Conservation (phyloP, 768 basidiomycete species). For the Auriscalpium microsporum region DNA sequence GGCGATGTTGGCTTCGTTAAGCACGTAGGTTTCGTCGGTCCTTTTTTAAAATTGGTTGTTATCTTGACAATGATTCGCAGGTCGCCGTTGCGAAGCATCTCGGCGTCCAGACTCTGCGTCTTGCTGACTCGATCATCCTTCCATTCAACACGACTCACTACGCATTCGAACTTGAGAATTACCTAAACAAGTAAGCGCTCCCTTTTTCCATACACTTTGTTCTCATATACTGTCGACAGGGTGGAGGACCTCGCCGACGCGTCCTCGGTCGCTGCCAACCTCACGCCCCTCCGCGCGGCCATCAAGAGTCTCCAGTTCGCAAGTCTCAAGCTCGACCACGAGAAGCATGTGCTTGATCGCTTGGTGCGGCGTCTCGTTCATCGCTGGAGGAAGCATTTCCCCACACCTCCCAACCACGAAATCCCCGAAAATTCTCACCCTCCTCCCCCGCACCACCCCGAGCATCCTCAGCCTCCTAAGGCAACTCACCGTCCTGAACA, state of each 20-base stretch:
- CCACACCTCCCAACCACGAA: not conserved
- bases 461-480: not conserved
- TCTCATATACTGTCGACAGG: slow-evolving; percentile 19
- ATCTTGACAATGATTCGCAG: slow-evolving; percentile 16
- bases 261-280: not conserved
- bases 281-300: slow-evolving; percentile 14
- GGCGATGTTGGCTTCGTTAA: slow-evolving; percentile 56
- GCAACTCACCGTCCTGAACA: not conserved
- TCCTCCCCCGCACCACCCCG: not conserved
- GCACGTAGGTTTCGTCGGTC: slow-evolving; percentile 30
- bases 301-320: slow-evolving; percentile 14
- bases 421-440: not conserved
- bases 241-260: slow-evolving; percentile 33
- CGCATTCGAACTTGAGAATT: slow-evolving; percentile 42
- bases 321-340: slow-evolving; percentile 10
- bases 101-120: slow-evolving; percentile 45
- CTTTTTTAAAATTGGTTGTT: too few species aligned
- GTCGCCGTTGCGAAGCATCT: slow-evolving; percentile 52
- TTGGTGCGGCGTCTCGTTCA: too few species aligned
- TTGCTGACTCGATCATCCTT: slow-evolving; percentile 47
- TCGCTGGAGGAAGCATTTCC: not conserved
- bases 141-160: slow-evolving; percentile 69
- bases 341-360: not conserved
- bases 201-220: slow-evolving; percentile 9
- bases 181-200: slow-evolving; percentile 38